Conservation (phyloP, 371 early-diverging fungal genomes). For the Capillidium heterosporum region DNA sequence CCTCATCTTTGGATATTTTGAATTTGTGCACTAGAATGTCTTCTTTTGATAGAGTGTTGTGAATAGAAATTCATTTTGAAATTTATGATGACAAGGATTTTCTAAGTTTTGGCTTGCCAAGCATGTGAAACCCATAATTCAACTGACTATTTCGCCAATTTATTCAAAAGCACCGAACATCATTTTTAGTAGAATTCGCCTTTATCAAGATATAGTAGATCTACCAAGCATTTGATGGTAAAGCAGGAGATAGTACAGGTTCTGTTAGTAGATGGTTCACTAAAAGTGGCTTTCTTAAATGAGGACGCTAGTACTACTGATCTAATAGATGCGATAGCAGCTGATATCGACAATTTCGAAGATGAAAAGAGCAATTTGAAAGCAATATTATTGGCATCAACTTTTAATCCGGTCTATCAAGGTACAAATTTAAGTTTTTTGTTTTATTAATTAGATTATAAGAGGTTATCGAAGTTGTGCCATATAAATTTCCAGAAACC, state of each 20-base stretch:
- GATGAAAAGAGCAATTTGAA: background rate
- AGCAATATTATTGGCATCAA: background rate
- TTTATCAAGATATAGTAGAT: background rate
- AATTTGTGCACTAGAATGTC: too few species aligned
- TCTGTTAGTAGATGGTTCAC: conserved; percentile 14
- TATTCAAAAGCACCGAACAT: background rate
- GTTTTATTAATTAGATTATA: too few species aligned
- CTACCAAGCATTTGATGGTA: conserved; percentile 9
- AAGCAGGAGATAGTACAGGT: conserved; percentile 21
- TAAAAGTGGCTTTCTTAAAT: conserved; percentile 15
- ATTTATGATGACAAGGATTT: too few species aligned
- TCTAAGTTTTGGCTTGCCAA: too few species aligned
- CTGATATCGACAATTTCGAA: conserved; percentile 10
- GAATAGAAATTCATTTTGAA: too few species aligned
- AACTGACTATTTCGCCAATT: too few species aligned
- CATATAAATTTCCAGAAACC: too few species aligned
- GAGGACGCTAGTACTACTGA: conserved; percentile 16
- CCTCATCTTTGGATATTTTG: too few species aligned
- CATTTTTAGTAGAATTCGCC: background rate
- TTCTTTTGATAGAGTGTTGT: too few species aligned
- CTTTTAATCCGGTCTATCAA: background rate
- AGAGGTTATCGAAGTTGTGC: too few species aligned
- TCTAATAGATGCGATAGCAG: conserved; percentile 11
- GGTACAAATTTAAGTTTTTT: background rate
- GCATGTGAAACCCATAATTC: too few species aligned